Percentiles rank a stretch among this genome's conserved stretches.
These are phyloP conservation scores for Irpex lacteus DNA, from an alignment of 1,284 basidiomycete genomes.

Conservation along the genomic window DNA sequence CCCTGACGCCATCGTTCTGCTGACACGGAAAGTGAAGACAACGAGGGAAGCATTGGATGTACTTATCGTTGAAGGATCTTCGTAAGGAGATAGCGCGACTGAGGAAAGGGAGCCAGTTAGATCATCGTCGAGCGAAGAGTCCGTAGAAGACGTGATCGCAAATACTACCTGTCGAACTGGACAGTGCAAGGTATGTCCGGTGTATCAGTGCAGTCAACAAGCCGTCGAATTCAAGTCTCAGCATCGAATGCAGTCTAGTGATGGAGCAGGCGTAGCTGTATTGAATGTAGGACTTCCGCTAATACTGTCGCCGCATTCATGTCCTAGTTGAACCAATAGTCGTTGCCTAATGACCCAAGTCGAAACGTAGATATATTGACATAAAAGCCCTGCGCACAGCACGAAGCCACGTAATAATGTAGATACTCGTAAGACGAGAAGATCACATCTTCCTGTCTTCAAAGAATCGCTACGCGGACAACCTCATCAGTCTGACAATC, in stretches of 20 bases:
- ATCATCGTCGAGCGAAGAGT: background rate
- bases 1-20: background rate
- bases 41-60: background rate
- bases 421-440: slow-evolving; percentile 12
- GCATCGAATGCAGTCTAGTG: background rate
- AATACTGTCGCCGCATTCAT: no score
- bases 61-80: background rate
- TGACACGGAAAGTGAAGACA: background rate
- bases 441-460: slow-evolving; percentile 84
- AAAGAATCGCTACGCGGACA: slow-evolving; percentile 67
- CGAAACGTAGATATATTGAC: background rate
- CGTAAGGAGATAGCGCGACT: background rate
- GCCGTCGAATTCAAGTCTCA: no score
- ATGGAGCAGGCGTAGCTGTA: no score
- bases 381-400: background rate
- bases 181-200: background rate
- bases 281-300: no score
- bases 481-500: slow-evolving; percentile 10
- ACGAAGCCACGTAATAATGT: background rate
- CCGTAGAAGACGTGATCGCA: background rate
- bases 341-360: background rate
- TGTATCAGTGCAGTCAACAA: background rate
- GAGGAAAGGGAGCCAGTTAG: background rate
- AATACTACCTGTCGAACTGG: background rate
- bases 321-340: no score